These are phyloP conservation scores for Nannizzia gypsea DNA, from an alignment of 2,329 filamentous ascomycete species.

Conservation along the genomic window DNA sequence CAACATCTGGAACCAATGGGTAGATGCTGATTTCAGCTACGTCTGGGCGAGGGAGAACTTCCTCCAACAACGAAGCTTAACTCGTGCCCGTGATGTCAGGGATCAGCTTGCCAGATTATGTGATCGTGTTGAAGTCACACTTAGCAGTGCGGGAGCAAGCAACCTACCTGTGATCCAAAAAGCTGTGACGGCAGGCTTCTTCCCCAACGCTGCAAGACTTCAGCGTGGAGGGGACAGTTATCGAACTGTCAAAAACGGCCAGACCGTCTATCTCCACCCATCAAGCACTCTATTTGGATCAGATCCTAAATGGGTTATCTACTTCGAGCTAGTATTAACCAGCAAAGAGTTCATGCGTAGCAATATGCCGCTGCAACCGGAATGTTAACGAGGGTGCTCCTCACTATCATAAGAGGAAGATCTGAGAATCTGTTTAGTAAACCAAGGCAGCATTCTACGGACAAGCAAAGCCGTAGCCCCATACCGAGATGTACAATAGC, in stretches of 20 bases:
- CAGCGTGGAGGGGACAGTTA: conserved; percentile 79
- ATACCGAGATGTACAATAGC: not conserved
- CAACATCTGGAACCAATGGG: conserved; percentile 93
- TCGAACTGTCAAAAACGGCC: conserved; percentile 79
- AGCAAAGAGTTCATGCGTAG: conserved; percentile 92
- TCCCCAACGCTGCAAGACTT: conserved; percentile 77
- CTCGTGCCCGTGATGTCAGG: conserved; percentile 75
- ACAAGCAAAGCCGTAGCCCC: conserved; percentile 12
- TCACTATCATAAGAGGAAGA: conserved; percentile 90
- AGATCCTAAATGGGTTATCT: conserved; percentile 78
- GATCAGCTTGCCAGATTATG: conserved; percentile 88
- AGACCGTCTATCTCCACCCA: conserved; percentile 85
- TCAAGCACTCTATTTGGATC: conserved; percentile 67
- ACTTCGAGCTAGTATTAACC: conserved; percentile 77
- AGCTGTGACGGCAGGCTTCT: conserved; percentile 82
- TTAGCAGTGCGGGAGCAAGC: conserved; percentile 54
- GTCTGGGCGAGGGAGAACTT: conserved; percentile 92
- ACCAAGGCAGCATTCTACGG: conserved; percentile 44
- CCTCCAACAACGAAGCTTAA: conserved; percentile 79
- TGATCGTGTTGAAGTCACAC: conserved; percentile 75
- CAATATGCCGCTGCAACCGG: conserved; percentile 69
- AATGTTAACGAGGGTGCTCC: conserved; percentile 83
- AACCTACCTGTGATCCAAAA: conserved; percentile 75
- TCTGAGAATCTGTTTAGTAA: conserved; percentile 60
- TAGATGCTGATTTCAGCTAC: conserved; percentile 75